Evolutionary conservation across 305 asterid species (phyloP).

Genomic region (Withania somnifera): DNA sequence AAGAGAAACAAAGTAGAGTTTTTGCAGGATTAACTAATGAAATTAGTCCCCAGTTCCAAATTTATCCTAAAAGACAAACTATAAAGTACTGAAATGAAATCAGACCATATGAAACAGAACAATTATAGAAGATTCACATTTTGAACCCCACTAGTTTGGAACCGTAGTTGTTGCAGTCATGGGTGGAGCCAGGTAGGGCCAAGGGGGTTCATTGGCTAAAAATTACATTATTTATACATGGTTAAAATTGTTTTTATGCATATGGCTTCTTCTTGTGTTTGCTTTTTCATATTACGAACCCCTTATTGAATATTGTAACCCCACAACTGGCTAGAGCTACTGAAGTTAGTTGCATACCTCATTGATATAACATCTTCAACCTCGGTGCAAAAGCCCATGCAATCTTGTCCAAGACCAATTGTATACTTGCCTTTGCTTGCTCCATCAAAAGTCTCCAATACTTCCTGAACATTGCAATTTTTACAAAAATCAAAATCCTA

Average conservation of each 20-base stretch:
- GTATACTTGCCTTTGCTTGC: constrained; percentile 99
- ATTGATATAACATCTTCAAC: constrained; percentile 98
- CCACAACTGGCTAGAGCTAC: neutral
- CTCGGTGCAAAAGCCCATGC: constrained; percentile 92
- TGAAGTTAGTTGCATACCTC: constrained; percentile 40
- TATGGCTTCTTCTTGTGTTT: too few species aligned
- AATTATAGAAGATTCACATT: neutral
- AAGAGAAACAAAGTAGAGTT: neutral
- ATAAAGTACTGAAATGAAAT: neutral
- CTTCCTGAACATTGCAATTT: constrained; percentile 41
- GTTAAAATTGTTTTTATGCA: too few species aligned
- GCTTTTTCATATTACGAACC: too few species aligned
- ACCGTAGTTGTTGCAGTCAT: neutral
- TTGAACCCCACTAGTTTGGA: neutral
- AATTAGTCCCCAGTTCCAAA: neutral
- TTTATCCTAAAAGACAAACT: neutral
- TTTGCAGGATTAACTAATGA: neutral
- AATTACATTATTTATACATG: too few species aligned
- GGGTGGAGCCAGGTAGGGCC: too few species aligned
- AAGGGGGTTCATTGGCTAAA: too few species aligned
- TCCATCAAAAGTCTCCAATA: constrained; percentile 93
- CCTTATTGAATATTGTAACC: too few species aligned
- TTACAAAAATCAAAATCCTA: neutral
- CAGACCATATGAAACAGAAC: neutral
- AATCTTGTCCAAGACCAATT: constrained; percentile 98